These are phyloP conservation scores for Ophiosphaerella narmari DNA, from an alignment of 2,329 filamentous ascomycete genomes.

Conservation along the genomic window DNA sequence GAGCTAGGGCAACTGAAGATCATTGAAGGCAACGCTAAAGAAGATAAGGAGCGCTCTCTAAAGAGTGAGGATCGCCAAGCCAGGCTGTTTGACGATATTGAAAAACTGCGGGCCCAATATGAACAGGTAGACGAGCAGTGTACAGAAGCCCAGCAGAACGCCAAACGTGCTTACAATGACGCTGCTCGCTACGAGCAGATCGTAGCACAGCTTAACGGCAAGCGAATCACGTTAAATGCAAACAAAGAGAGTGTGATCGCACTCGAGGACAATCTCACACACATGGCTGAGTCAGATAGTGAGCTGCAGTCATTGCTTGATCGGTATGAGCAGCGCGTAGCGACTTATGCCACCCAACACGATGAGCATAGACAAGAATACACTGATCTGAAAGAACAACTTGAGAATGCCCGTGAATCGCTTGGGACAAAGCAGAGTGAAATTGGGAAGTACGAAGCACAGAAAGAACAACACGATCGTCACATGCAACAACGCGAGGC, in stretches of 20 bases:
- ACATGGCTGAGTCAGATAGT: conserved; percentile 78
- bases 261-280: conserved; percentile 72
- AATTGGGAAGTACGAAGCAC: conserved; percentile 78
- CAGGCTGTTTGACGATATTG: conserved; percentile 69
- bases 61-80: conserved; percentile 58
- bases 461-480: conserved; percentile 84
- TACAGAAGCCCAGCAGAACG: conserved; percentile 50
- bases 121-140: conserved; percentile 39
- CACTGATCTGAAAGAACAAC: conserved; percentile 61
- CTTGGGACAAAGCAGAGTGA: conserved; percentile 60
- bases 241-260: conserved; percentile 72
- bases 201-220: conserved; percentile 74
- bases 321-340: conserved; percentile 77
- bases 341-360: conserved; percentile 66
- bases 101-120: conserved; percentile 46
- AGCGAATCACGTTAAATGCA: conserved; percentile 73
- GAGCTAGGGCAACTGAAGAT: conserved; percentile 74
- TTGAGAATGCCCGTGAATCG: conserved; percentile 52
- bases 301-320: conserved; percentile 72
- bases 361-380: conserved; percentile 68
- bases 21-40: conserved; percentile 76
- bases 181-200: conserved; percentile 76
- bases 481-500: conserved; percentile 73
- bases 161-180: conserved; percentile 70
- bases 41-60: conserved; percentile 83